Conservation (phyloP, 2,329 filamentous ascomycete genomes). For the Stromatinia cepivora region DNA sequence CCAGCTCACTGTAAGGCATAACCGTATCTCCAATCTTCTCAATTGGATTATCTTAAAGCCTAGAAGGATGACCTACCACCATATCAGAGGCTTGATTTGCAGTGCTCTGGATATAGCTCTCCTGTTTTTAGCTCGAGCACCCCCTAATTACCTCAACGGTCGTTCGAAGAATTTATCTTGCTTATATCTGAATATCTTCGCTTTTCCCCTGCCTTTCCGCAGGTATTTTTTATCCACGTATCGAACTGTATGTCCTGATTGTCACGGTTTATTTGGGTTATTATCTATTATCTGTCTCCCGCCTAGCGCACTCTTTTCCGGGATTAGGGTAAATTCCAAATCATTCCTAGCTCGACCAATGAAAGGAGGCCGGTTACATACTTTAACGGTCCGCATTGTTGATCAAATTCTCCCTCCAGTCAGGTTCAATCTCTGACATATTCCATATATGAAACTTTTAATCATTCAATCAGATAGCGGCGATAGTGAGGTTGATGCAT, state of each 20-base stretch:
- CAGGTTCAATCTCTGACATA: not conserved
- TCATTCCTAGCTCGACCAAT: not conserved
- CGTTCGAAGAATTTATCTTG: conserved; percentile 67
- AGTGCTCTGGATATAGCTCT: conserved; percentile 56
- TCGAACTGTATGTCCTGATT: not conserved
- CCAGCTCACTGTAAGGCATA: conserved; percentile 53
- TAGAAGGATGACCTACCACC: conserved; percentile 50
- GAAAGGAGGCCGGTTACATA: not conserved
- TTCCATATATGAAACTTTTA: not conserved
- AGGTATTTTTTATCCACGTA: not conserved
- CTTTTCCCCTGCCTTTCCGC: not conserved
- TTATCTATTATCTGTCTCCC: no score
- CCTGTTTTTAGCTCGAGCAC: conserved; percentile 62
- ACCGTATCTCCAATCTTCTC: conserved; percentile 58
- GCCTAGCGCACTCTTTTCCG: no score
- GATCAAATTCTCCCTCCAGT: conserved; percentile 2
- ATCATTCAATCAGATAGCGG: conserved; percentile 20
- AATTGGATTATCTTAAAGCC: conserved; percentile 53
- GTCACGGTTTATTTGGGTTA: no score
- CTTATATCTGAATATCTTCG: conserved; percentile 52
- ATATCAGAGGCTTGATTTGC: conserved; percentile 64
- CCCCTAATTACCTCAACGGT: conserved; percentile 72
- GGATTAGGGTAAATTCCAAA: no score
- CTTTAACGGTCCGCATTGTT: not conserved
- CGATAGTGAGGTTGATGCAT: conserved; percentile 3